Evolutionary conservation across 345 rosid species (phyloP).

Genomic region (Gossypium bickii): DNA sequence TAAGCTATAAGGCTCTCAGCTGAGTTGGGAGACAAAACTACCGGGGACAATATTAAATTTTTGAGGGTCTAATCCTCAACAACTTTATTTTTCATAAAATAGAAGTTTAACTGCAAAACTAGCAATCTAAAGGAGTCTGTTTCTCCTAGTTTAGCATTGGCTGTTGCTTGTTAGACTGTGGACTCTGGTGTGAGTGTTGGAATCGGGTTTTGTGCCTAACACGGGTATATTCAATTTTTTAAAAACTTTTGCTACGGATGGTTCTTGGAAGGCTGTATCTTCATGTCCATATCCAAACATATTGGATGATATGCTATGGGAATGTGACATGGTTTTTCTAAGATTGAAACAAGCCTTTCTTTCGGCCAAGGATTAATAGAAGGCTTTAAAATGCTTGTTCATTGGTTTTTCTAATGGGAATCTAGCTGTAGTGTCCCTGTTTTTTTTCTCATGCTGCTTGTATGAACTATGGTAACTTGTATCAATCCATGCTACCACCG

Average conservation of each 20-base stretch:
- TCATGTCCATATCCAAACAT: too few species aligned
- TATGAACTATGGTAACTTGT: background rate
- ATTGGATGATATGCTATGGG: background rate
- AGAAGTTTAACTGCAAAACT: background rate
- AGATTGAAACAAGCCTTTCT: background rate
- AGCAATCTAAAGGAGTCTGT: background rate
- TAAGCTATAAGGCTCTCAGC: too few species aligned
- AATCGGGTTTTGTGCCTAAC: too few species aligned
- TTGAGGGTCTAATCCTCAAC: too few species aligned
- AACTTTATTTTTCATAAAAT: background rate
- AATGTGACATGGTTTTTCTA: background rate
- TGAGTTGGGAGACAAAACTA: too few species aligned
- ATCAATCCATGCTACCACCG: background rate
- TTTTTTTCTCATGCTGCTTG: background rate
- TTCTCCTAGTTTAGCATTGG: background rate
- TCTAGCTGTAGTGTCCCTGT: background rate
- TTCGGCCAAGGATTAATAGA: background rate
- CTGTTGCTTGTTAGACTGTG: too few species aligned
- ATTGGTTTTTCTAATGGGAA: conserved; percentile 3
- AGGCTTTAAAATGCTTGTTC: background rate
- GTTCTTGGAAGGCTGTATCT: too few species aligned
- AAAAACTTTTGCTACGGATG: too few species aligned
- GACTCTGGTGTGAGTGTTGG: too few species aligned
- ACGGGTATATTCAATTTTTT: too few species aligned
- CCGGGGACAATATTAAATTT: too few species aligned